Evolutionary conservation across 805 yeast genomes (phyloP), one percentile per base, ranked within the genome.

Genomic region (Jamesozyma jinghongensis): DNA sequence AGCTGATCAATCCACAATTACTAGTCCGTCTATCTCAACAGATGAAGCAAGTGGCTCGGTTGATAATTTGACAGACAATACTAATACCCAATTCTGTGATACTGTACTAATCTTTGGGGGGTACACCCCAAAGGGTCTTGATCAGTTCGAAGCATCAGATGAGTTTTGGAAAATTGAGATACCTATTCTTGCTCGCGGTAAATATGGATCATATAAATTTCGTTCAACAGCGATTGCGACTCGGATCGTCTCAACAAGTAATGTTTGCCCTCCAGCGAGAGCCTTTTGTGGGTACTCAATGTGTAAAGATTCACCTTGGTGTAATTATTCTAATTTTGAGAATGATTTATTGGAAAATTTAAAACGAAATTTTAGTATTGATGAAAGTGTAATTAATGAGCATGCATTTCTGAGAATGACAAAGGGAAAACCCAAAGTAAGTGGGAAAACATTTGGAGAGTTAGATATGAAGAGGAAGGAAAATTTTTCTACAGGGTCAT

Each of bases 41-140:
- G 26, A 6, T 22, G 26, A 22, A 7, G 10, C 6, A 22, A 22
- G 10, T 22, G 26, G 10, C 10, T 22, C 10, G 6, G 26, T 22
- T 22, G 10, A 22, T 7, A 10, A 22, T 7, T 7, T 22, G 6
- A 22, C 26, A 22, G 26, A 10, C 6, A 22, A 22, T 22, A 22
- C 10, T 6, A 22, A 22, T 10, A 22, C 10, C 6, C 10, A 22
- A 22, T 22, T 7, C 10, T 22, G 26, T 22, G 40, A 44, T 36
- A 50, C 59, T 4, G 41, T 54, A 29, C 18, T 67, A 28, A 61
- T 73, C 4, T 67, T 71, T 64, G 79, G 79, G 13, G 79, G 80
- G 0, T 74, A 69, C 50, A 59, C 57, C 32, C 55, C 59, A 34
- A 48, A 50, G 1, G 50, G 51, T 4, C 49, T 46, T 22, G 54